A percentile compares a stretch with the other conserved stretches of the same genome.
These are phyloP conservation scores for Cryptococcus sp. DNA, from an alignment of 1,284 basidiomycete species.

Conservation along the genomic window DNA sequence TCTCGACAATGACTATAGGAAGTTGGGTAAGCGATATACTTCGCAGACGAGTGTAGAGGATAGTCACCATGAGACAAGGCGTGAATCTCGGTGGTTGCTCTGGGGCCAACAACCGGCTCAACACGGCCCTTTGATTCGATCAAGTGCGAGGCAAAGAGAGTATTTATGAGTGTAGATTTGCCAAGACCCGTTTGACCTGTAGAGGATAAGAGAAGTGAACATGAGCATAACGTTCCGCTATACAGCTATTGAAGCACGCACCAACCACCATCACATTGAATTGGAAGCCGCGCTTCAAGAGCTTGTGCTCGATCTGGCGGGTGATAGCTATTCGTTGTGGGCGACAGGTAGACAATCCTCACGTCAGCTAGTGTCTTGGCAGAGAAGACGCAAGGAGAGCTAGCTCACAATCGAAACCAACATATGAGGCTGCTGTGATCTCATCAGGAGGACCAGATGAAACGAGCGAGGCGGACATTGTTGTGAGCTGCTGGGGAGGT, in stretches of 20 bases:
- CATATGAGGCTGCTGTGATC: constrained; percentile 82
- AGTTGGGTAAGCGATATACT: not conserved
- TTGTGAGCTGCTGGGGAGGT: constrained; percentile 4
- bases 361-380: not conserved
- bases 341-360: not conserved
- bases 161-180: constrained; percentile 98
- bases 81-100: constrained; percentile 96
- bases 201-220: not conserved
- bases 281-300: constrained; percentile 97
- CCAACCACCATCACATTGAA: constrained; percentile 97
- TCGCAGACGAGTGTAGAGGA: not conserved
- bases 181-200: constrained; percentile 96
- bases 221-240: constrained; percentile 3
- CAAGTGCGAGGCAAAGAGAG: constrained; percentile 96
- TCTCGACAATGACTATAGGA: constrained; percentile 83
- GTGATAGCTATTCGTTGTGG: constrained; percentile 65
- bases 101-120: constrained; percentile 79
- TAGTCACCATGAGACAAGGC: constrained; percentile 86
- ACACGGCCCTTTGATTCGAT: constrained; percentile 96
- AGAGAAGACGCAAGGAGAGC: not conserved
- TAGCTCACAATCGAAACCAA: constrained; percentile 77
- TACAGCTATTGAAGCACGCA: constrained; percentile 55
- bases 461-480: constrained; percentile 38
- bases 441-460: constrained; percentile 54
- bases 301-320: constrained; percentile 97